These are phyloP conservation scores for Trichosporon faecale DNA, from an alignment of 1,284 basidiomycete genomes.

Conservation along the genomic window DNA sequence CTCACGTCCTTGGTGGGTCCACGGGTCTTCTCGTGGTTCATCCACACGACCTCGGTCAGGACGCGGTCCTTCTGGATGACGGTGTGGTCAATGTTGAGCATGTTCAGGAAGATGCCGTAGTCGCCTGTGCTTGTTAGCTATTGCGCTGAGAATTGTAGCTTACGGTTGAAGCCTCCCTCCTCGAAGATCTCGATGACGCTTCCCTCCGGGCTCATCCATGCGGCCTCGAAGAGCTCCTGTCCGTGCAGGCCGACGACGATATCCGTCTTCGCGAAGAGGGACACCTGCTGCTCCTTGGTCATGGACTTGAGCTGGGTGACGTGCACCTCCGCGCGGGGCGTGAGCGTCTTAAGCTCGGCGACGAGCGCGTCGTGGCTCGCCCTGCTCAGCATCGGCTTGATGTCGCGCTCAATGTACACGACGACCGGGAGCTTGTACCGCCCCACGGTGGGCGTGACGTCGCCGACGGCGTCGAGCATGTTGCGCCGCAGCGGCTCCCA, in stretches of 20 bases:
- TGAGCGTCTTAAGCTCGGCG: constrained; percentile 37
- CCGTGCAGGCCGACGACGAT: constrained; percentile 40
- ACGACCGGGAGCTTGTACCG: constrained; percentile 37
- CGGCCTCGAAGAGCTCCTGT: constrained; percentile 33
- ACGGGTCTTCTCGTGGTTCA: constrained; percentile 1
- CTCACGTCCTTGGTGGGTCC: constrained; percentile 14
- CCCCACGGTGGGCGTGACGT: constrained; percentile 19
- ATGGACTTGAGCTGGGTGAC: constrained; percentile 36
- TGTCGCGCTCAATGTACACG: constrained; percentile 35
- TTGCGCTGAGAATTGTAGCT: constrained; percentile 8
- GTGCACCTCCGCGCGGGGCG: constrained; percentile 44
- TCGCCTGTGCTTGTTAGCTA: constrained; percentile 29
- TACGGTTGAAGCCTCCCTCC: constrained; percentile 34
- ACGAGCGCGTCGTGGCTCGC: constrained; percentile 35
- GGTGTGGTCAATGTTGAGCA: constrained; percentile 37
- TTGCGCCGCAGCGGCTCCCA: constrained; percentile 37
- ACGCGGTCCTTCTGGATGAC: constrained; percentile 30
- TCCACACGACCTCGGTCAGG: constrained; percentile 13
- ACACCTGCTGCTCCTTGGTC: constrained; percentile 35
- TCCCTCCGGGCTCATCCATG: constrained; percentile 41
- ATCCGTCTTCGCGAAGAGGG: constrained; percentile 38
- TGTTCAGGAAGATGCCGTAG: constrained; percentile 32
- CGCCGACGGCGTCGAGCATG: constrained; percentile 32
- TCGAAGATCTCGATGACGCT: constrained; percentile 36
- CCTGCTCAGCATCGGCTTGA: constrained; percentile 26